phyloP scores from a whole-genome alignment of 2,329 filamentous ascomycete species.

The Arthrobotrys entomopaga region DNA sequence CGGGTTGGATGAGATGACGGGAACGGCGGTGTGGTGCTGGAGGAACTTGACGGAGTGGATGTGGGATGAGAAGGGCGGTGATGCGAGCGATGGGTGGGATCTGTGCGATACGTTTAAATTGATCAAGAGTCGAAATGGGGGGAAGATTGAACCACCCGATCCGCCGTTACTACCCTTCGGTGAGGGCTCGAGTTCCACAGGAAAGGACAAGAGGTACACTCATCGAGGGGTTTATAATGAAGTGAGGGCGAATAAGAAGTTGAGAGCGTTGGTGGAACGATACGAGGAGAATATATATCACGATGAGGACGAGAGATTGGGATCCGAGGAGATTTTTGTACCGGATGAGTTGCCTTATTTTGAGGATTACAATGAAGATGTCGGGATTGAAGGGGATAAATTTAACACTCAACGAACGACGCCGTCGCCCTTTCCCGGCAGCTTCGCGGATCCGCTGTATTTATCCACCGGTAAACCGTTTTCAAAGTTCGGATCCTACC shows the following conservation, averaged over 20 bases:
- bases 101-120: slow-evolving; percentile 59
- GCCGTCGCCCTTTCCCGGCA: slow-evolving; percentile 38
- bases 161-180: slow-evolving; percentile 7
- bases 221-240: slow-evolving; percentile 1
- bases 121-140: slow-evolving; percentile 53
- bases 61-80: slow-evolving; percentile 52
- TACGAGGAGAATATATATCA: slow-evolving; percentile 45
- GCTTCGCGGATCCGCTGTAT: slow-evolving; percentile 55
- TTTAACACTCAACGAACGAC: slow-evolving; percentile 37
- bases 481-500: slow-evolving; percentile 57
- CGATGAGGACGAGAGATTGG: slow-evolving; percentile 19
- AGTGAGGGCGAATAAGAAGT: slow-evolving; percentile 6
- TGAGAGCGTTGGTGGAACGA: slow-evolving; percentile 22
- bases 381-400: slow-evolving; percentile 19
- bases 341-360: slow-evolving; percentile 29
- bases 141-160: slow-evolving; percentile 42
- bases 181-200: not conserved
- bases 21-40: slow-evolving; percentile 58
- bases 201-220: not conserved
- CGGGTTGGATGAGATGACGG: slow-evolving; percentile 58
- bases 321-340: slow-evolving; percentile 34
- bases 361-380: slow-evolving; percentile 1
- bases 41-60: slow-evolving; percentile 58
- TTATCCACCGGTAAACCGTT: slow-evolving; percentile 57
- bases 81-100: slow-evolving; percentile 56